Evolutionary conservation across 805 yeast species (phyloP).

Genomic region (Metschnikowia continentalis): DNA sequence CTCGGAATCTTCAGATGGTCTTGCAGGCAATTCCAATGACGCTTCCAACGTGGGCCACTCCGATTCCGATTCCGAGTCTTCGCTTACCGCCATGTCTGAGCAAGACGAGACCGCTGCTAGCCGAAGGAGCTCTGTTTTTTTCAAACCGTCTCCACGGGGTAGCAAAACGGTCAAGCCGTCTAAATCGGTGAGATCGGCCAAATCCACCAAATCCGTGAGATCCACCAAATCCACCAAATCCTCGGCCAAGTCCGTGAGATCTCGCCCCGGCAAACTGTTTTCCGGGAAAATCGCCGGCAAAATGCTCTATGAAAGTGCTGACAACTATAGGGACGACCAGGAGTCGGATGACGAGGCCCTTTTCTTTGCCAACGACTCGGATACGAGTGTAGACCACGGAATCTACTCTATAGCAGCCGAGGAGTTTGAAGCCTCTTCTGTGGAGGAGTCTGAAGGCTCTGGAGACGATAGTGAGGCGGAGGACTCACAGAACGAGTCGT

Average conservation of each 20-base stretch:
- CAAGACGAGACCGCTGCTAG: slow-evolving; percentile 15
- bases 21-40: slow-evolving; percentile 9
- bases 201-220: slow-evolving; percentile 6
- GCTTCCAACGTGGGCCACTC: slow-evolving; percentile 3
- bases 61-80: slow-evolving; percentile 33
- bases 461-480: slow-evolving; percentile 24
- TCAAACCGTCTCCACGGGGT: neutral
- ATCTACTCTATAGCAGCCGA: slow-evolving; percentile 21
- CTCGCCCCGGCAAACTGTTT: slow-evolving; percentile 11
- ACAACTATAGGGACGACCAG: slow-evolving; percentile 4
- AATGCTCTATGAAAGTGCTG: slow-evolving; percentile 3
- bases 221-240: slow-evolving; percentile 6
- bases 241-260: slow-evolving; percentile 6
- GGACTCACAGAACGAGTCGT: slow-evolving; percentile 9
- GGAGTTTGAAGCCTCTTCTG: slow-evolving; percentile 18
- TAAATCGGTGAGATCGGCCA: neutral
- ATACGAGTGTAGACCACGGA: slow-evolving; percentile 18
- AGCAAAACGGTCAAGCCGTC: no score
- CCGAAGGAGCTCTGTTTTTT: slow-evolving; percentile 14
- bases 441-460: slow-evolving; percentile 28
- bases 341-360: neutral
- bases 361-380: slow-evolving; percentile 1
- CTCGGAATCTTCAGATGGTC: slow-evolving; percentile 23
- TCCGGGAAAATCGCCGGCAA: slow-evolving; percentile 12
- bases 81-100: slow-evolving; percentile 36